These are phyloP conservation scores for Iodosphaeria phyllophila DNA, from an alignment of 2,329 filamentous ascomycete species.

Conservation along the genomic window DNA sequence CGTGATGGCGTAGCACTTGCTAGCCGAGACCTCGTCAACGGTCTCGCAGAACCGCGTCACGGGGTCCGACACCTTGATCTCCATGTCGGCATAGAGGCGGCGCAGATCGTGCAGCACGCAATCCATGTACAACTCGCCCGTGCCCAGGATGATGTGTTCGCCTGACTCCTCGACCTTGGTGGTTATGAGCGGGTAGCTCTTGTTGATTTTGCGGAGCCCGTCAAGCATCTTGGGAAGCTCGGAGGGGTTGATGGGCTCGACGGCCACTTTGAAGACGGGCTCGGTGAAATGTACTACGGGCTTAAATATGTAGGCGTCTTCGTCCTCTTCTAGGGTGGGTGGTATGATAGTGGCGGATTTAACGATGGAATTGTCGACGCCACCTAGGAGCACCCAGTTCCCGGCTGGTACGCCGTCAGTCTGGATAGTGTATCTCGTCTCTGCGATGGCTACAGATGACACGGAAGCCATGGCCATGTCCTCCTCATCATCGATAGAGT, in stretches of 20 bases:
- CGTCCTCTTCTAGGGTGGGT: constrained; percentile 61
- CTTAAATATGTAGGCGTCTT: constrained; percentile 89
- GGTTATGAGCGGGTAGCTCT: constrained; percentile 86
- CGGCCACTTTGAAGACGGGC: constrained; percentile 92
- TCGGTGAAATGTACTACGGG: constrained; percentile 90
- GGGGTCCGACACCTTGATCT: constrained; percentile 95
- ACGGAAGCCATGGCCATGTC: constrained; percentile 85
- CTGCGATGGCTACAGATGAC: constrained; percentile 71
- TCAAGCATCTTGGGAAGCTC: constrained; percentile 98
- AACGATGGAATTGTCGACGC: constrained; percentile 94
- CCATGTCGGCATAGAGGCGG: constrained; percentile 93
- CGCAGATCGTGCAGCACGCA: constrained; percentile 92
- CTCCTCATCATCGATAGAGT: constrained; percentile 93
- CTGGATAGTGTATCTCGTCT: constrained; percentile 83
- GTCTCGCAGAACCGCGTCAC: constrained; percentile 97
- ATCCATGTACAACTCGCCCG: constrained; percentile 98
- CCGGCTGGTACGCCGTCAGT: constrained; percentile 86
- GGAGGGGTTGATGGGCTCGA: constrained; percentile 95
- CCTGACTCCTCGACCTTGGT: constrained; percentile 98
- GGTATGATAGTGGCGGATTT: constrained; percentile 88
- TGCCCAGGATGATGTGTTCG: constrained; percentile 87
- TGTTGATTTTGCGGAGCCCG: constrained; percentile 89
- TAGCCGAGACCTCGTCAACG: constrained; percentile 89
- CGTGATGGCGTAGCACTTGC: constrained; percentile 93
- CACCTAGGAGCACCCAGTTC: constrained; percentile 79